Conservation (phyloP, 345 rosid species). For the Balakata baccata region DNA sequence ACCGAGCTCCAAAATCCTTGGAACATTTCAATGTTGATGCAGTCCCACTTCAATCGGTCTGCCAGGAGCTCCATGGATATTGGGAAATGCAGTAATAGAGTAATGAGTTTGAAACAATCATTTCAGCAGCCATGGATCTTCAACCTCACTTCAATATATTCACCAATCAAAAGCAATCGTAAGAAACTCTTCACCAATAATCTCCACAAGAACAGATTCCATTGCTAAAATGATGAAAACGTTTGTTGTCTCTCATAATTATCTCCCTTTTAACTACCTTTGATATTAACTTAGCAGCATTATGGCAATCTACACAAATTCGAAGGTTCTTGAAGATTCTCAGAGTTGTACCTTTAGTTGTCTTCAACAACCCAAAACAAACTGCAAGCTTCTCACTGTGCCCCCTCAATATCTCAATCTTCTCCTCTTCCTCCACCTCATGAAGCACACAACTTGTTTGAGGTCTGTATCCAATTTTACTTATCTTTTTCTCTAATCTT, state of each 20-base stretch:
- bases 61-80: neutral
- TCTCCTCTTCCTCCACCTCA: conserved; percentile 52
- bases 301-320: conserved; percentile 62
- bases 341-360: conserved; percentile 40
- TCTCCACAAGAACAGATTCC: conserved; percentile 53
- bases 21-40: neutral
- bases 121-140: neutral
- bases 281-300: conserved; percentile 55
- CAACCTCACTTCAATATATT: conserved; percentile 40
- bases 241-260: conserved; percentile 57
- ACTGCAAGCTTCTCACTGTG: conserved; percentile 65
- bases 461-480: conserved; percentile 51
- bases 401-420: conserved; percentile 40
- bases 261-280: conserved; percentile 49
- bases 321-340: conserved; percentile 62
- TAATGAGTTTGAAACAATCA: neutral
- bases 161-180: neutral
- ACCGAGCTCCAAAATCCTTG: too few relatives aligned
- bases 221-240: conserved; percentile 63
- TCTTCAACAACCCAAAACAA: conserved; percentile 51
- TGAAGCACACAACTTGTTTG: conserved; percentile 49
- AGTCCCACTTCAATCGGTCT: neutral
- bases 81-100: too few relatives aligned
- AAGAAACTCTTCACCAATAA: conserved; percentile 27
- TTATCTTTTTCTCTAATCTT: conserved; percentile 37